A percentile compares a stretch with the other conserved stretches of the same genome.
Evolutionary conservation across 352 stramenopile species (phyloP).

Genomic region (Phytophthora cryptogea): DNA sequence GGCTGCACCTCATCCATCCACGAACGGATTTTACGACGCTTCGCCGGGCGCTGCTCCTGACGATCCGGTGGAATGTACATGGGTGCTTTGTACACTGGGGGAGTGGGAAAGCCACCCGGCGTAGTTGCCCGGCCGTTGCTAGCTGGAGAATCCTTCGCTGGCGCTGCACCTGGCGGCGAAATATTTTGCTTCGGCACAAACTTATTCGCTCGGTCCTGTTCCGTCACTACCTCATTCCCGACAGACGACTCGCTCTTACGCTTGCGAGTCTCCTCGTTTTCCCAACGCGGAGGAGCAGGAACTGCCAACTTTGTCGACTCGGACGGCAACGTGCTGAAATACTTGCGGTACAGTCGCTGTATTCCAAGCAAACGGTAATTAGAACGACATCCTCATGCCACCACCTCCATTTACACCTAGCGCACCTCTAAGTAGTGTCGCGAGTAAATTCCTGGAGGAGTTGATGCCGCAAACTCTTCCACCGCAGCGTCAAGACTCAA

Average conservation of each 20-base stretch:
- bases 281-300: slow-evolving; percentile 69
- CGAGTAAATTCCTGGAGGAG: slow-evolving; percentile 69
- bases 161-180: background rate
- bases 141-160: slow-evolving; percentile 26
- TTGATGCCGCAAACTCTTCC: slow-evolving; percentile 59
- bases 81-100: slow-evolving; percentile 71
- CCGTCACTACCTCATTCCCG: slow-evolving; percentile 67
- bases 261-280: slow-evolving; percentile 47
- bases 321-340: slow-evolving; percentile 70
- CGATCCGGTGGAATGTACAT: slow-evolving; percentile 73
- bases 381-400: background rate
- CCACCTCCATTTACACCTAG: background rate
- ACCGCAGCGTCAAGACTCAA: slow-evolving; percentile 66
- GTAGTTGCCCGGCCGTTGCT: slow-evolving; percentile 33
- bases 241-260: slow-evolving; percentile 43
- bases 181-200: slow-evolving; percentile 61
- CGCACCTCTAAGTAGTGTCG: slow-evolving; percentile 69
- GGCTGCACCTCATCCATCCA: slow-evolving; percentile 83
- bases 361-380: slow-evolving; percentile 5
- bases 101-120: slow-evolving; percentile 27
- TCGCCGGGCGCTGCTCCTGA: slow-evolving; percentile 58
- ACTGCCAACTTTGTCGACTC: slow-evolving; percentile 49
- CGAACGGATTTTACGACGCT: slow-evolving; percentile 87
- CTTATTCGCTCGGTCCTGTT: slow-evolving; percentile 59
- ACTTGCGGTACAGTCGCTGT: slow-evolving; percentile 79